Percentiles rank a stretch among this genome's conserved stretches.
Conservation (phyloP, 306 rosid species). For the Sicyos edulis region DNA sequence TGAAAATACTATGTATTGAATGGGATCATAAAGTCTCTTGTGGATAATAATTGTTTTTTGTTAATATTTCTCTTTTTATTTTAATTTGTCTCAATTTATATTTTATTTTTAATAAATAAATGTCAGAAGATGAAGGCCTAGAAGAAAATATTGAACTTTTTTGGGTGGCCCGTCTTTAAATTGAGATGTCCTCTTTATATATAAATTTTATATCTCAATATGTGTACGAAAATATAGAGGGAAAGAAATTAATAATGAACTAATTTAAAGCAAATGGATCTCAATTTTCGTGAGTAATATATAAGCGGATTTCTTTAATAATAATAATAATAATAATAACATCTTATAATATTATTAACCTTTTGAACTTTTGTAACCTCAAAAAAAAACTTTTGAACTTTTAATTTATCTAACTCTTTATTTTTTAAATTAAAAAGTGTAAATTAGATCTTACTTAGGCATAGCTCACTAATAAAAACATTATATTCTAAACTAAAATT, state of each 20-base stretch:
- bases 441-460: too few species aligned
- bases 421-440: too few species aligned
- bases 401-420: neutral
- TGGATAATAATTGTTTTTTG: neutral
- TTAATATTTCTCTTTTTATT: neutral
- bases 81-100: neutral
- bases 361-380: too few species aligned
- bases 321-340: too few species aligned
- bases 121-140: neutral
- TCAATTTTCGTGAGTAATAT: neutral
- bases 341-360: too few species aligned
- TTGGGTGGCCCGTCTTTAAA: neutral
- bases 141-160: neutral
- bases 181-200: neutral
- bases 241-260: neutral
- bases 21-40: neutral
- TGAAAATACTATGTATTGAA: neutral
- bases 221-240: neutral
- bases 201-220: neutral
- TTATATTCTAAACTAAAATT: too few species aligned
- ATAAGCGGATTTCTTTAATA: neutral
- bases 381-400: too few species aligned
- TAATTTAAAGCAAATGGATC: neutral
- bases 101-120: neutral
- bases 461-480: too few species aligned